phyloP scores from a whole-genome alignment of 192 early-diverging fungal genomes.

The Coemansia sp. region DNA sequence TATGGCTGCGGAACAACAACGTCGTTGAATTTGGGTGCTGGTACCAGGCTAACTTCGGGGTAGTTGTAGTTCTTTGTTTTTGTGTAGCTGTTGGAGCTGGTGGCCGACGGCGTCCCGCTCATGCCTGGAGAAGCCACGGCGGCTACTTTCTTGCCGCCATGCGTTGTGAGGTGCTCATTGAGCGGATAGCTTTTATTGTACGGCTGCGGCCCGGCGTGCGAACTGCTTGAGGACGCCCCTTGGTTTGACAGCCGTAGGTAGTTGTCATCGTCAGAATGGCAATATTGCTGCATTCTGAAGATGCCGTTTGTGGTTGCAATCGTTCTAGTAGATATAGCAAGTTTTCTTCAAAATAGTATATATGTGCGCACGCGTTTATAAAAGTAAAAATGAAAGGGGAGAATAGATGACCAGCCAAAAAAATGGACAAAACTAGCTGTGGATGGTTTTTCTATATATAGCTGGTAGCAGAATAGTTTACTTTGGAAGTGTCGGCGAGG shows the following conservation, averaged over 20 bases:
- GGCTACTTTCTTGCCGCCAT: background rate
- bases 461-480: background rate
- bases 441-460: background rate
- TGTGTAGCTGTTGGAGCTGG: slow-evolving; percentile 5
- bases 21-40: background rate
- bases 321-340: background rate
- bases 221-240: slow-evolving; percentile 17
- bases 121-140: background rate
- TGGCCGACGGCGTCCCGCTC: slow-evolving; percentile 1
- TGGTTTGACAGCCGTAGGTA: slow-evolving; percentile 37
- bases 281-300: slow-evolving; percentile 30
- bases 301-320: background rate
- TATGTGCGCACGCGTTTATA: background rate
- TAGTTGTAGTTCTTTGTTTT: slow-evolving; percentile 10
- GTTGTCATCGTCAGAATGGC: slow-evolving; percentile 33
- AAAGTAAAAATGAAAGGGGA: background rate
- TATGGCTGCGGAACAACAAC: background rate
- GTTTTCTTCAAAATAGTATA: too few relatives aligned
- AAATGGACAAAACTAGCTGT: background rate
- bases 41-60: slow-evolving; percentile 18
- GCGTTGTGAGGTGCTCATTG: slow-evolving; percentile 4
- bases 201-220: slow-evolving; percentile 38
- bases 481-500: background rate
- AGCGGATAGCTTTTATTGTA: slow-evolving; percentile 40
- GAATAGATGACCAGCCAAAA: background rate